These are phyloP conservation scores for Mycena maculata DNA, from an alignment of 768 basidiomycete genomes.

Conservation along the genomic window DNA sequence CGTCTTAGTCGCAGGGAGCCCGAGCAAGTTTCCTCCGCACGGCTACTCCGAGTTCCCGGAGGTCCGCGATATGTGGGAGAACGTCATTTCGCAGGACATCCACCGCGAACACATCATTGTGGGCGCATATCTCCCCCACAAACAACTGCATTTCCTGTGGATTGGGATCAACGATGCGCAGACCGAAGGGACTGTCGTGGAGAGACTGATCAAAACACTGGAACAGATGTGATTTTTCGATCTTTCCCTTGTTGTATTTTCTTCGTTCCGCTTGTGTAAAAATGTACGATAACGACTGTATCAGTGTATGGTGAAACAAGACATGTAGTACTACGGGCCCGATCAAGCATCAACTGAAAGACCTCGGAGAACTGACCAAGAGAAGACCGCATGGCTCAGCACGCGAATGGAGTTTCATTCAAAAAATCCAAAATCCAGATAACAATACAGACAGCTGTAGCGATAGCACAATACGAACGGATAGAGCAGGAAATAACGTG, in stretches of 20 bases:
- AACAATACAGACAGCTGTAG: slow-evolving; percentile 28
- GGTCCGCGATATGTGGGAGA: slow-evolving; percentile 30
- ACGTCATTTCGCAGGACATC: slow-evolving; percentile 27
- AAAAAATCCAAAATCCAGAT: slow-evolving; percentile 11
- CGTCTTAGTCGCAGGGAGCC: slow-evolving; percentile 20
- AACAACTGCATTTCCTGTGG: slow-evolving; percentile 29
- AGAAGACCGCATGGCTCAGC: too few species aligned
- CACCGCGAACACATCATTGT: slow-evolving; percentile 27
- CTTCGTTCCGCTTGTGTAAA: too few species aligned
- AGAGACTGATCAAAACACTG: slow-evolving; percentile 27
- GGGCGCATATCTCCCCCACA: slow-evolving; percentile 25
- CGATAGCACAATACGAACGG: neutral
- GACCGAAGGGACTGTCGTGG: slow-evolving; percentile 21
- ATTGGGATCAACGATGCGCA: slow-evolving; percentile 9
- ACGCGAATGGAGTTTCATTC: neutral
- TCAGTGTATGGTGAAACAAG: too few species aligned
- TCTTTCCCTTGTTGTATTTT: too few species aligned
- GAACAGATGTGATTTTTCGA: too few species aligned
- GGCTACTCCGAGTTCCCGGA: slow-evolving; percentile 24
- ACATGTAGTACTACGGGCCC: neutral
- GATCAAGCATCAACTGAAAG: neutral
- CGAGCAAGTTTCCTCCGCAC: slow-evolving; percentile 24
- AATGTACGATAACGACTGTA: too few species aligned
- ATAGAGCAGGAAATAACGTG: neutral
- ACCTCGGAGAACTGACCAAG: too few species aligned